Base-by-base conservation (phyloP, 257 asterid species). In the Echites panduratus region DNA sequence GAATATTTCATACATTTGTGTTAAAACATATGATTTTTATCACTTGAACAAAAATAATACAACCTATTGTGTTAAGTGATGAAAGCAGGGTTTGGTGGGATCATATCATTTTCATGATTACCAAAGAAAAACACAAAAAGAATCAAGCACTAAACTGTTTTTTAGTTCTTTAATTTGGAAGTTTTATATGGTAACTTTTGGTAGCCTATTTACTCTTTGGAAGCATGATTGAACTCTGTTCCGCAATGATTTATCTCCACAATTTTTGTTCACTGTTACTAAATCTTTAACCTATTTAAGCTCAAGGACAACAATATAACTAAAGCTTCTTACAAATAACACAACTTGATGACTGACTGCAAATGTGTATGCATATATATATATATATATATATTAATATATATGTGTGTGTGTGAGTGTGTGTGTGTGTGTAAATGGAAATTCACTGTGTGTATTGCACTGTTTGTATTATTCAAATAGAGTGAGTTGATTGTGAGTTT, bases 51-150 rank as follows among this genome's bases (percentile, higher is more conserved):
- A 24, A 16, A 16, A 13, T 7, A 63, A 38, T 32, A 63, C 17
- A 35, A 35, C 19, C 47, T 17, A 63, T 35, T 63, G 47, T 63
- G 68, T 61, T 63, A 63, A 63, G 68, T 63, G 47, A 63, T 20
- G 47, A 63, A 32, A 19, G 68, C 47, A 63, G 47, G 68, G 45
- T 32, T 16, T 63, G n/a, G 66, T 59, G 41, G 66, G 66, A 59
- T 29, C 66, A 61, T 35, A 63, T 35, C 68, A 35, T 35, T 63
- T 35, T 35, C 68, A 32, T 35, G 26, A 63, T 63, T 63, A 63
- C 44, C 66, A 61, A 61, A 13, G 40, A 27, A 11, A 61, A 27
- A 50, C 24, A 50, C 57, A 16, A 50, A 50, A 50, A 20, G 57
- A 50, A 59, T 14, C 44, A 4, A 44, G 32, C 44, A 14, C 66